Percentiles rank a stretch among this genome's conserved stretches.
These are phyloP conservation scores for Trametes sp. DNA, from an alignment of 1,284 basidiomycete species.

Conservation along the genomic window DNA sequence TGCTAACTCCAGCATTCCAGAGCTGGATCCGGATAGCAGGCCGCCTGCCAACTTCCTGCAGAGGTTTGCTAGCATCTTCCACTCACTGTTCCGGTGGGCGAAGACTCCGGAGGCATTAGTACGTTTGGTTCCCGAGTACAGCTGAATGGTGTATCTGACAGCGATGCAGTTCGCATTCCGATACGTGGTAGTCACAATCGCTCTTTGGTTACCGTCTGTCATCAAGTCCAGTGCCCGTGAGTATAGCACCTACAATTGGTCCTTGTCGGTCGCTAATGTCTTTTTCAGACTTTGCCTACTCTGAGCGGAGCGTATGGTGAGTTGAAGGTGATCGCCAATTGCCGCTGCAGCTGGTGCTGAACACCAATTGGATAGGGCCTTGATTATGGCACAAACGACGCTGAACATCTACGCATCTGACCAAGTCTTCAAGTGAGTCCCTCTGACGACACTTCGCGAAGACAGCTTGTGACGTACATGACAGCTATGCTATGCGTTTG, in stretches of 20 bases:
- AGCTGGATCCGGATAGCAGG: conserved; percentile 55
- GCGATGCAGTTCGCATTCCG: conserved; percentile 59
- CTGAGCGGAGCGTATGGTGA: conserved; percentile 53
- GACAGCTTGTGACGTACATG: conserved; percentile 8
- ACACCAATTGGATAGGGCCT: no score
- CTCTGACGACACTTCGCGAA: conserved; percentile 32
- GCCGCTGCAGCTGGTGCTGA: no score
- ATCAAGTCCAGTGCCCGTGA: conserved; percentile 52
- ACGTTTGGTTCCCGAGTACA: not conserved
- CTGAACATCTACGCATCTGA: conserved; percentile 69
- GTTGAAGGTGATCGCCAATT: no score
- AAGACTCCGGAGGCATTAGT: conserved; percentile 54
- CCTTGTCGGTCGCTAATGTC: not conserved
- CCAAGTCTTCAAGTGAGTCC: conserved; percentile 58
- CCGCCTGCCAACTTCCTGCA: conserved; percentile 54
- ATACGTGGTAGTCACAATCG: conserved; percentile 60
- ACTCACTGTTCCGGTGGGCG: conserved; percentile 50
- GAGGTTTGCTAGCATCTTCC: conserved; percentile 45
- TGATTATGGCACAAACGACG: conserved; percentile 74
- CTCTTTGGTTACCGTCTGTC: conserved; percentile 64
- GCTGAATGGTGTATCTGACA: not conserved
- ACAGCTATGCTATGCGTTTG: conserved; percentile 55
- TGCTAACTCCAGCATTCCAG: conserved; percentile 34
- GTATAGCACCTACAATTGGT: conserved; percentile 27
- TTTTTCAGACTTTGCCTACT: conserved; percentile 51